Evolutionary conservation across 345 rosid genomes (phyloP), one percentile per base, ranked within the genome.

Genomic region (Sisymbrium altissimum): DNA sequence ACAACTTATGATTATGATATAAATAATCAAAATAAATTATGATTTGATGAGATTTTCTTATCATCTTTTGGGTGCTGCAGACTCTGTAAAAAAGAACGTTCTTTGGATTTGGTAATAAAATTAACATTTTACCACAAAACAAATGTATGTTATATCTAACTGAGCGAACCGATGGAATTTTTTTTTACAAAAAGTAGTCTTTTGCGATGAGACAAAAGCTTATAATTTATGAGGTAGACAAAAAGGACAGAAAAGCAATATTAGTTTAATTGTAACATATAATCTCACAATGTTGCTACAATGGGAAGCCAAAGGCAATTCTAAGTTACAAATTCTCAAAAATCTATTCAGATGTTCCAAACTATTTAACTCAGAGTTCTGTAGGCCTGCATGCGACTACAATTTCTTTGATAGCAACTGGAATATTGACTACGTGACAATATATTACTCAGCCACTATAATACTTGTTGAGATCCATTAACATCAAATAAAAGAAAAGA

Each of bases 401-500:
- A 45, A 17, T 35, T 33, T 44, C 12, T 44, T 45, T 73, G 59
- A 61, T 49, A 19, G 40, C 33, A 66, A 35, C 5, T 6, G 33
- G 17, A 57, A 39, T 50, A 74, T 14, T 11, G 38, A 67, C 62
- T 66, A 49, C 63, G 73, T 67, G 62, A 66, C 21, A 19, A 19
- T 65, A 17, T 33, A 33, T 3, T 52, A 25, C 33, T 23, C 33
- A 52, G 9, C 33, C 57, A 52, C 57, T 25, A 25, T 25, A 52
- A 5, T 52, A 12, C 3, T 25, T 25, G 4, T 11, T 45, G 15
- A 74, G 54, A 59, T 58, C 53, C 12, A 50, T 62, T 29, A 63
- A 6, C 41, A 12, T 38, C 60, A 17, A 7, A 36, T 18, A 50
- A 8, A 61, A 50, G 9, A 35, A 50, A 7, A 44, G 2, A 52